Conservation (phyloP, 2,329 filamentous ascomycete genomes). For the Alternaria gansuensis region DNA sequence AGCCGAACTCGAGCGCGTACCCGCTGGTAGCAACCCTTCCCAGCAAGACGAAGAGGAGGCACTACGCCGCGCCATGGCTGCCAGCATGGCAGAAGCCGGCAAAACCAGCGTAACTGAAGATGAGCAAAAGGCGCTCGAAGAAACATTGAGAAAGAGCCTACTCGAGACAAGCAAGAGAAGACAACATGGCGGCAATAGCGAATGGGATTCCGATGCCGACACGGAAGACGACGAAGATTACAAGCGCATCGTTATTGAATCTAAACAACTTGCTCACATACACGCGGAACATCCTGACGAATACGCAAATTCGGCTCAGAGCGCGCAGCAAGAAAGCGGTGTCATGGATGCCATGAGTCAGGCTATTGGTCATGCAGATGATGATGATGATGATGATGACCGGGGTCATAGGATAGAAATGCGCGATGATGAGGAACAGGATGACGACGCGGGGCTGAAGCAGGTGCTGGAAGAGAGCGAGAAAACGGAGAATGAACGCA, state of each 20-base stretch:
- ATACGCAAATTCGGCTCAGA: conserved; percentile 21
- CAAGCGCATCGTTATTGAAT: conserved; percentile 49
- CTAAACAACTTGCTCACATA: conserved; percentile 43
- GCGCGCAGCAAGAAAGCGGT: conserved; percentile 20
- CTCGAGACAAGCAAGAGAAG: conserved; percentile 50
- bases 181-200: conserved; percentile 33
- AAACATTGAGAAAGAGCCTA: conserved; percentile 57
- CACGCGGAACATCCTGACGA: conserved; percentile 34
- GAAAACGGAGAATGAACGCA: conserved; percentile 50
- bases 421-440: neutral
- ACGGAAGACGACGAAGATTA: conserved; percentile 51
- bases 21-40: conserved; percentile 35
- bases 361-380: conserved; percentile 10
- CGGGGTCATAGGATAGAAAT: conserved; percentile 1
- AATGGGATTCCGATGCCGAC: conserved; percentile 42
- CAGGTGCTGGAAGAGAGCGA: conserved; percentile 44
- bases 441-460: conserved; percentile 38
- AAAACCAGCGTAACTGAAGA: conserved; percentile 44
- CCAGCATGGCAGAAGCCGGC: conserved; percentile 59
- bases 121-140: conserved; percentile 55
- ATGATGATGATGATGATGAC: neutral
- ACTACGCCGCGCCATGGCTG: conserved; percentile 61
- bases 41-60: conserved; percentile 58
- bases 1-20: conserved; percentile 60
- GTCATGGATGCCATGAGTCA: conserved; percentile 21